Evolutionary conservation across 2,329 filamentous ascomycete genomes (phyloP).

Genomic region (Claviceps fusiformis): DNA sequence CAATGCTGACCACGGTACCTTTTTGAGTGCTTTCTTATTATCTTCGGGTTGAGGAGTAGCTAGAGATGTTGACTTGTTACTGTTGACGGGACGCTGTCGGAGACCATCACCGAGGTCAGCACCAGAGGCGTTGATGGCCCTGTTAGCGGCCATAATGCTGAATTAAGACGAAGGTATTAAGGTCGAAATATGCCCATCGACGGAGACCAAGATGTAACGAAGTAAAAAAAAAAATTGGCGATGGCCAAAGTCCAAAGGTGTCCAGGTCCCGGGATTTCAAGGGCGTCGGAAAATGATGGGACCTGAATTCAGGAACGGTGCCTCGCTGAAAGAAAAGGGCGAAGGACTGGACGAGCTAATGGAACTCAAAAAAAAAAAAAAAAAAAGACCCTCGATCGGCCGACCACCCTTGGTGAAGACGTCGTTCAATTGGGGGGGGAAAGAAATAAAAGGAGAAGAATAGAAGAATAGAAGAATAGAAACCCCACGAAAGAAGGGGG

Average conservation of each 20-base stretch:
- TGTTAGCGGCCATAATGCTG: conserved; percentile 37
- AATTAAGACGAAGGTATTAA: conserved; percentile 3
- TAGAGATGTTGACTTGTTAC: conserved; percentile 22
- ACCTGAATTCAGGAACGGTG: conserved; percentile 3
- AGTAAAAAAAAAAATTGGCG: neutral
- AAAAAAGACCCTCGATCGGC: conserved; percentile 5
- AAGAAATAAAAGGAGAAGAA: conserved; percentile 8
- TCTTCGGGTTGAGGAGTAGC: conserved; percentile 36
- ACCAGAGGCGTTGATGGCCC: conserved; percentile 45
- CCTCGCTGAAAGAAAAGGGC: conserved; percentile 4
- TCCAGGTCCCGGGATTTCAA: neutral
- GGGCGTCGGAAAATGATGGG: neutral
- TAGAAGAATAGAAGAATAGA: conserved; percentile 3
- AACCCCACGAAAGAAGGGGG: conserved; percentile 3
- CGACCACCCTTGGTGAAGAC: conserved; percentile 8
- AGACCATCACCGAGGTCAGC: conserved; percentile 43
- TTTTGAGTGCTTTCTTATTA: conserved; percentile 43
- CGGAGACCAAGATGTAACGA: conserved; percentile 3
- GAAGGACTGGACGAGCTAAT: conserved; percentile 24
- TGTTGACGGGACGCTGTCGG: conserved; percentile 36
- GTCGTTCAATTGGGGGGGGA: conserved; percentile 14
- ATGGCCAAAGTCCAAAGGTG: neutral
- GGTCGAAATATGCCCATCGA: neutral
- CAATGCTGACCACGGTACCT: conserved; percentile 26
- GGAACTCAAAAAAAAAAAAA: conserved; percentile 14